Evolutionary conservation across 805 yeast genomes (phyloP).

Genomic region (Myxozyma neotropica): DNA sequence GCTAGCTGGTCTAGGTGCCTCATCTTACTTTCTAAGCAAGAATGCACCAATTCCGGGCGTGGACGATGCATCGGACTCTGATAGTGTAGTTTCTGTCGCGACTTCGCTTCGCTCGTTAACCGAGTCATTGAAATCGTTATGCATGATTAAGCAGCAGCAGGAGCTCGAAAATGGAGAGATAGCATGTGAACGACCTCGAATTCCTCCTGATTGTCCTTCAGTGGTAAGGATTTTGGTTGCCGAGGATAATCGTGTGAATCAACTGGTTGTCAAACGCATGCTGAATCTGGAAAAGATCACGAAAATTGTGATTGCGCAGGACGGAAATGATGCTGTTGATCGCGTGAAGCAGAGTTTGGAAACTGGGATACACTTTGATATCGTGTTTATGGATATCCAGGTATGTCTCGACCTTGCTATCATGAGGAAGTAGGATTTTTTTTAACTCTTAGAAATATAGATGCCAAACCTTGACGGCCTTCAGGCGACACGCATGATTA

Average conservation of each 20-base stretch:
- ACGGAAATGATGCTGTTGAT: constrained; percentile 87
- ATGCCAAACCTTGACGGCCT: constrained; percentile 95
- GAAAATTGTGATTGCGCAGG: constrained; percentile 76
- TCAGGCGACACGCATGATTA: constrained; percentile 73
- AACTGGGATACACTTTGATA: constrained; percentile 51
- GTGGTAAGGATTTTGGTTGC: constrained; percentile 69
- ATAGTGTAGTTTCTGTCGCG: constrained; percentile 14
- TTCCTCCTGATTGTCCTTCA: neutral
- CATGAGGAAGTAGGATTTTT: neutral
- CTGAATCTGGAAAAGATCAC: constrained; percentile 76
- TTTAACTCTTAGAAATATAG: constrained; percentile 19
- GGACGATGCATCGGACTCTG: constrained; percentile 16
- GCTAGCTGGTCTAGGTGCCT: constrained; percentile 24
- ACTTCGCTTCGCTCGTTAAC: constrained; percentile 20
- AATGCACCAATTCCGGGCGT: neutral
- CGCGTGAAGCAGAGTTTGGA: constrained; percentile 54
- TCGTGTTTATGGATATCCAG: constrained; percentile 95
- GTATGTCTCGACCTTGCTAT: neutral
- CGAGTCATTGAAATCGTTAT: constrained; percentile 1
- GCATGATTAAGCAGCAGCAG: neutral
- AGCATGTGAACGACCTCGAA: neutral
- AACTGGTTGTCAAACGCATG: constrained; percentile 91
- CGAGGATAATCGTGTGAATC: constrained; percentile 92
- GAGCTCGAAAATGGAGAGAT: neutral
- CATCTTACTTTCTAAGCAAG: constrained; percentile 21